A percentile compares a stretch with the other conserved stretches of the same genome.
Conservation (phyloP, 2,329 filamentous ascomycete genomes). For the Apiospora malaysiana region DNA sequence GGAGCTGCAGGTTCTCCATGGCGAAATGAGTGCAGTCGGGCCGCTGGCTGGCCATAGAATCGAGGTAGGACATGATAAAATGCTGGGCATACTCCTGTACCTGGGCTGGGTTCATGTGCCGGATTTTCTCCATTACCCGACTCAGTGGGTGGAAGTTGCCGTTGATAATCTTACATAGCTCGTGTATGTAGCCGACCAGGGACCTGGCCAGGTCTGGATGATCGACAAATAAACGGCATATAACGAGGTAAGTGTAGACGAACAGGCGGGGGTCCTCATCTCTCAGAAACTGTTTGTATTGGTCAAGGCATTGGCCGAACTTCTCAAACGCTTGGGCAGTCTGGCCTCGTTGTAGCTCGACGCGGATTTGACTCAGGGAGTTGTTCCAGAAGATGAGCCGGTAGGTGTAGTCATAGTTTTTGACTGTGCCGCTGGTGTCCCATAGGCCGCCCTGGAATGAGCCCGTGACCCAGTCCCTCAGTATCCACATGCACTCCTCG, state of each 20-base stretch:
- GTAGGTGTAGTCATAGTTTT: conserved; percentile 10
- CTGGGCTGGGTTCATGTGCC: not conserved
- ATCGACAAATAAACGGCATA: conserved; percentile 17
- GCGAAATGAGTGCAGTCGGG: conserved; percentile 16
- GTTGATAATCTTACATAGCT: conserved; percentile 14
- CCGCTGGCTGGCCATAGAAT: not conserved
- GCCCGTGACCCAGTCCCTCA: not conserved
- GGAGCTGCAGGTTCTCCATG: conserved; percentile 20
- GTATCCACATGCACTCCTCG: conserved; percentile 15
- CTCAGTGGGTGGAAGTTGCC: conserved; percentile 19
- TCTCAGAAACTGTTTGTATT: conserved; percentile 15
- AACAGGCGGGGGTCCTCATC: conserved; percentile 13
- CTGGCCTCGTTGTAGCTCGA: not conserved
- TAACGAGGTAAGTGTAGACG: conserved; percentile 18
- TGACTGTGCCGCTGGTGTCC: conserved; percentile 7
- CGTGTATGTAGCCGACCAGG: conserved; percentile 15
- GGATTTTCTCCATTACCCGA: conserved; percentile 10
- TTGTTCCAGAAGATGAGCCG: conserved; percentile 20
- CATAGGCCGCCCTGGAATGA: conserved; percentile 7
- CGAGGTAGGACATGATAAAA: conserved; percentile 14
- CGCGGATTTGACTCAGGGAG: not conserved
- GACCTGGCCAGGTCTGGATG: conserved; percentile 10
- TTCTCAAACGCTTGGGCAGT: conserved; percentile 11
- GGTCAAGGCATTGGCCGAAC: conserved; percentile 16
- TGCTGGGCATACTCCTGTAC: conserved; percentile 16